Evolutionary conservation across 2,329 filamentous ascomycete genomes (phyloP), one percentile per base, ranked within the genome.

Genomic region (Aspergillus costaricaensis): DNA sequence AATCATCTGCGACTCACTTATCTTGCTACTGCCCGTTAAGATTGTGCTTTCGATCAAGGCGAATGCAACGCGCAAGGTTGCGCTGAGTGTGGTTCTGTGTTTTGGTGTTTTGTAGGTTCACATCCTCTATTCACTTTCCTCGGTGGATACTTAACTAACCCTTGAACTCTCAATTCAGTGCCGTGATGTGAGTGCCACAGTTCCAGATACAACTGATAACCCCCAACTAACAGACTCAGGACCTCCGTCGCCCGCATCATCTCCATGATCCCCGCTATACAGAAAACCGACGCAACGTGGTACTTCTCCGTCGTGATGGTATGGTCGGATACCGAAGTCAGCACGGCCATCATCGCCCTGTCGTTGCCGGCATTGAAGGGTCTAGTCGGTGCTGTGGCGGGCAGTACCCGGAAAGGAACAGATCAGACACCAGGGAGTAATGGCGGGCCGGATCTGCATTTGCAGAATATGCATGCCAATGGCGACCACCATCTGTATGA

Each of bases 241-340:
- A 65, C 66, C 9, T 68, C 66, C 4, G 23, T 67, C 41, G 53
- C 58, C 30, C 66, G 66, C 44, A 63, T 67, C 27, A 39, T 68
- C 38, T 57, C 64, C n/a, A 67, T 68, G 61, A 62, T 67, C 44
- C 43, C 55, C n/a, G 57, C 62, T 1, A 43, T 67, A 2, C 25
- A 67, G 10, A 51, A 59, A 4, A n/a, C 52, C 7, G 65, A 68
- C 38, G 49, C 60, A 23, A 68, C 63, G 3, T 67, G 65, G 66
- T 67, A 66, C 51, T 66, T 67, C 55, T 67, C 65, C 8, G 59
- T 59, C 7, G 65, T 68, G 4, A 60, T 68, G 52, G 61, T 55
- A 23, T 68, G 66, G 65, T 61, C 63, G 7, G 51, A 56, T 25
- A 58, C 63, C 8, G 66, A 67, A 47, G 63, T 66, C 30, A 60